Evolutionary conservation across 495 filamentous ascomycete species (phyloP).

Genomic region (Aspergillus sclerotioniger): DNA sequence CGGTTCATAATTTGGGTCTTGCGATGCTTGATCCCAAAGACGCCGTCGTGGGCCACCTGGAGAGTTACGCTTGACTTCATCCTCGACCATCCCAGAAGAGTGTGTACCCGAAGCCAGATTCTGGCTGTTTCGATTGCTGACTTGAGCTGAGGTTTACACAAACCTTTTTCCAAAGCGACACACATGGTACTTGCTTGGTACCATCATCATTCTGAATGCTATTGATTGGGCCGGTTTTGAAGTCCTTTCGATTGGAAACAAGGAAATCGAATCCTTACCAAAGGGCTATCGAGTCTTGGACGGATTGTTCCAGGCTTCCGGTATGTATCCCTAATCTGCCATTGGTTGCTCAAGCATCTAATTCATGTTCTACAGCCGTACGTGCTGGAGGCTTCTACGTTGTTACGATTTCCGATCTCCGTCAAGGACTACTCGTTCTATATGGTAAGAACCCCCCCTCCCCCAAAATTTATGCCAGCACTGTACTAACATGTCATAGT

Average conservation of each 20-base stretch:
- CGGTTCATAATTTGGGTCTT: slow-evolving; percentile 72
- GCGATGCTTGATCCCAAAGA: slow-evolving; percentile 44
- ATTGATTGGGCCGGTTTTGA: slow-evolving; percentile 83
- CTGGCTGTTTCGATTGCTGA: background rate
- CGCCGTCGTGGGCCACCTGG: slow-evolving; percentile 41
- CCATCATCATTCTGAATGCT: slow-evolving; percentile 71
- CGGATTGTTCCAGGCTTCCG: slow-evolving; percentile 78
- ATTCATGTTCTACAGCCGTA: slow-evolving; percentile 50
- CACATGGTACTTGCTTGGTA: slow-evolving; percentile 76
- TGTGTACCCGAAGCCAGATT: slow-evolving; percentile 22
- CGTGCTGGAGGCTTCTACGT: slow-evolving; percentile 84
- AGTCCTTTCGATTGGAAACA: slow-evolving; percentile 72
- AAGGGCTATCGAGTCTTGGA: slow-evolving; percentile 63
- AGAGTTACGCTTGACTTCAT: slow-evolving; percentile 75
- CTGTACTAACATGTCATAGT: slow-evolving; percentile 35
- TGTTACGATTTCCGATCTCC: slow-evolving; percentile 66
- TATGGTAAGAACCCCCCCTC: slow-evolving; percentile 45
- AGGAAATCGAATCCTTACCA: slow-evolving; percentile 55
- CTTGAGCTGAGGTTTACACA: slow-evolving; percentile 55
- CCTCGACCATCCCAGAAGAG: slow-evolving; percentile 72
- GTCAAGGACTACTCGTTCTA: slow-evolving; percentile 70
- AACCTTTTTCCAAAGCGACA: slow-evolving; percentile 75
- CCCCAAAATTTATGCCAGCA: background rate
- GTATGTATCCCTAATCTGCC: slow-evolving; percentile 14
- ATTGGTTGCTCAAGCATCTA: slow-evolving; percentile 9